Base-by-base conservation (phyloP, 176 grass and related monocot species). In the Eleusine coracana region DNA sequence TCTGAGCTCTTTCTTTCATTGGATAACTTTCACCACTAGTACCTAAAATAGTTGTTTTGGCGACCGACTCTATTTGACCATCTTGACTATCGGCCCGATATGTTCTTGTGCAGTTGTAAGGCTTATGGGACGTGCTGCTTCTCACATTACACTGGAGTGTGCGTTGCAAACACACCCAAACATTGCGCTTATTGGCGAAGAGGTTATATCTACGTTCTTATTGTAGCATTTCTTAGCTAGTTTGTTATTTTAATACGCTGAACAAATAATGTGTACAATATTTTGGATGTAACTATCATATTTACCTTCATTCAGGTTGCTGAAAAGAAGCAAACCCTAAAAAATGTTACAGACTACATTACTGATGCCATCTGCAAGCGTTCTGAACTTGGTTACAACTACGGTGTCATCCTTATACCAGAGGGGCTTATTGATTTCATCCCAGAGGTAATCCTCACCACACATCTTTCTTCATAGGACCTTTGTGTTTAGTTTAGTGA, bases 81-180 rank as follows among this genome's bases (percentile, higher is more conserved):
- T 51, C 49, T 51, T 51, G 14, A 51, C 15, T 51, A 51, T 51
- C 16, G 49, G 49, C 49, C 5, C 12, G 16, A 51, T 51, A 51
- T 79, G 70, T 88, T 29, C 11, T 59, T 87, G 72, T 87, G 68
- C 76, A 99, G 96, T 99, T 94, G 96, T 99, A 49, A 99, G 96
- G 85, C 93, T 99, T 76, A 99, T 99, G 96, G 96, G 96, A 6
- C 96, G 96, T 78, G 93, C 96, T 87, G 96, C 96, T 90, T 99
- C 96, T 87, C 96, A 99, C 83, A 99, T 99, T 56, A 99, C 96
- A 55, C 76, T 99, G 81, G 96, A 99, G 66, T 99, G 96, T 74
- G 93, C 93, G 75, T 82, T 99, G 79, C 96, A 99, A 83, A 99
- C 96, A 40, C 96, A 96, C 73, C 96, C 96, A 59, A 99, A 99